Base-by-base conservation (phyloP, 805 yeast species). In the Suhomyces tanzawaensis region DNA sequence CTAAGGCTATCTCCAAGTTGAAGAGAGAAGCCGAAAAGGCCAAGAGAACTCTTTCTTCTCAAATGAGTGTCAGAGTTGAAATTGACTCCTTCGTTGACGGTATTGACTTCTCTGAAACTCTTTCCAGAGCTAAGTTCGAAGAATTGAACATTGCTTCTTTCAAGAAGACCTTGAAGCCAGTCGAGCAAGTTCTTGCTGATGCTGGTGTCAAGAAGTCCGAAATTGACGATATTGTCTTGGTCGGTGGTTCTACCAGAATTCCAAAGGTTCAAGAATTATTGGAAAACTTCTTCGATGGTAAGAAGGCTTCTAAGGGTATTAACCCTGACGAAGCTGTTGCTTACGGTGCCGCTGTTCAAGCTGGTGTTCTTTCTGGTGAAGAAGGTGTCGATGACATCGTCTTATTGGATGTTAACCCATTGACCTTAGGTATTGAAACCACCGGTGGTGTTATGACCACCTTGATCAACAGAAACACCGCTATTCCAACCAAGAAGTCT, bases 381-480 rank as follows among this genome's bases (percentile, higher is more conserved):
- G 93, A 84, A 49, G 95, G 88, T 71, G 89, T 96, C 69, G 88
- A 90, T 75, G 96, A 88, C 75, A 81, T 90, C 69, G 82, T 91
- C 60, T 81, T 90, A 67, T 82, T 90, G 73, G 98, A 90, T 77
- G 98, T 91, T 60, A 90, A 90, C 65, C 99, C 99, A 70, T 83
- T 91, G 68, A 90, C 98, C 54, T 81, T 91, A 66, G 99, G 99
- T 87, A 95, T 91, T 72, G 98, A 95, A 77, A 93, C 93, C 85
- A 93, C 90, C 76, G 99, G 99, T 76, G 95, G 93, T 74, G 91
- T 93, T 67, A 90, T 91, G 77, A 95, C 97, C 65, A 93, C 95
- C 64, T 95, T 93, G 69, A 95, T 93, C 58, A 96, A 96, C 77
- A 89, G 99, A 81, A 93, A 93, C 86, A 86, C 98, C 58, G 91